Evolutionary conservation across 345 rosid genomes (phyloP).

Genomic region (Noccaea bulbosa): DNA sequence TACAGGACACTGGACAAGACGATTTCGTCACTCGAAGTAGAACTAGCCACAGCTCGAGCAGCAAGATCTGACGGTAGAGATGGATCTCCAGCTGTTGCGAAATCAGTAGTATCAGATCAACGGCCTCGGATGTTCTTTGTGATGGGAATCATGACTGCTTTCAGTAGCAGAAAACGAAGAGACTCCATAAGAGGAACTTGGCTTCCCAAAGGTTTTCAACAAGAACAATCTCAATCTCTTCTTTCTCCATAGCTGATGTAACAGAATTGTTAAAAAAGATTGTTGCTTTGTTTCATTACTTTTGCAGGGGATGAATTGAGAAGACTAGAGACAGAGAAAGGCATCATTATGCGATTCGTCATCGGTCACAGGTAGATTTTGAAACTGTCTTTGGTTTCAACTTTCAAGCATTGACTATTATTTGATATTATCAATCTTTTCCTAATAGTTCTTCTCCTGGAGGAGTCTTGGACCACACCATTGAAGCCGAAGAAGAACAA

Average conservation of each 20-base stretch:
- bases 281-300: conserved; percentile 36
- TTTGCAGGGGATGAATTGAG: conserved; percentile 60
- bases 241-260: conserved; percentile 11
- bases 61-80: conserved; percentile 38
- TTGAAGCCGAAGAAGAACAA: conserved; percentile 71
- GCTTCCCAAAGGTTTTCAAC: conserved; percentile 76
- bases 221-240: neutral
- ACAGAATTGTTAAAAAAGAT: conserved; percentile 7
- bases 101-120: conserved; percentile 52
- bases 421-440: conserved; percentile 1
- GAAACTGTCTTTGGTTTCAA: conserved; percentile 62
- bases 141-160: conserved; percentile 87
- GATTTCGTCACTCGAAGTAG: conserved; percentile 65
- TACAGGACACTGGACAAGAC: conserved; percentile 73
- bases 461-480: conserved; percentile 68
- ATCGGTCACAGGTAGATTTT: conserved; percentile 82
- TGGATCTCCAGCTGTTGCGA: conserved; percentile 48
- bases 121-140: conserved; percentile 80
- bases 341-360: conserved; percentile 74
- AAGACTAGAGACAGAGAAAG: conserved; percentile 81
- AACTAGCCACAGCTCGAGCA: conserved; percentile 59
- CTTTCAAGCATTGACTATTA: conserved; percentile 54
- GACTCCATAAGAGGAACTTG: conserved; percentile 77
- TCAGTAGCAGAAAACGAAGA: conserved; percentile 84
- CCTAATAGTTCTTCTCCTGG: conserved; percentile 51